Evolutionary conservation across 2,329 filamentous ascomycete genomes (phyloP).

Genomic region (Pyricularia sp.): DNA sequence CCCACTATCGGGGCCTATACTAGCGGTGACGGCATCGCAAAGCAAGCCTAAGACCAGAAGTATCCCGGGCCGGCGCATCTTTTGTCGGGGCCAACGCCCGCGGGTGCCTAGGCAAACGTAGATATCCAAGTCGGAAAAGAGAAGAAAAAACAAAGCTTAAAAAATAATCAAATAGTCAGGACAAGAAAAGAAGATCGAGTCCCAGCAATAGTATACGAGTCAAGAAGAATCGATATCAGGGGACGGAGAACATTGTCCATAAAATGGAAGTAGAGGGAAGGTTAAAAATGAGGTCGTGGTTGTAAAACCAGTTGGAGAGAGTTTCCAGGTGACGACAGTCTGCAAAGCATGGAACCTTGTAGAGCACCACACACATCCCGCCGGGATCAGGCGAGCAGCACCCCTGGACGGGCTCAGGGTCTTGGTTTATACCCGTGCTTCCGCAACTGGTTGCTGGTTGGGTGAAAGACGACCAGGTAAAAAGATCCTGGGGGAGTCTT

Average conservation of each 20-base stretch:
- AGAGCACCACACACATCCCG: not conserved
- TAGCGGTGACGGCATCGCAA: constrained; percentile 18
- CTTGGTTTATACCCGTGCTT: not conserved
- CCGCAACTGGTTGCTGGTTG: not conserved
- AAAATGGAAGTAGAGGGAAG: not conserved
- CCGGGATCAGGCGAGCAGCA: not conserved
- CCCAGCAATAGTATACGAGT: not conserved
- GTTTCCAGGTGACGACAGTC: not conserved
- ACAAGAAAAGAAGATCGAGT: not conserved
- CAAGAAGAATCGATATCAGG: not conserved
- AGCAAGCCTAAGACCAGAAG: constrained; percentile 10
- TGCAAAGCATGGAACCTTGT: not conserved
- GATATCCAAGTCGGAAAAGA: not conserved
- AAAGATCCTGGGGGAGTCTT: not conserved
- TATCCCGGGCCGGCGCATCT: constrained; percentile 5
- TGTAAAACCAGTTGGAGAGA: not conserved
- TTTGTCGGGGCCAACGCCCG: not conserved
- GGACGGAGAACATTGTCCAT: not conserved
- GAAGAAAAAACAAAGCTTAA: not conserved
- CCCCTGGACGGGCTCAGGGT: not conserved
- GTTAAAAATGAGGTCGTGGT: not conserved
- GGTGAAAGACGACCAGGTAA: not conserved
- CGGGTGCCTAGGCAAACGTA: not conserved
- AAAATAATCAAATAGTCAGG: not conserved
- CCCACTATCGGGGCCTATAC: constrained; percentile 5